A percentile compares a stretch with the other conserved stretches of the same genome.
Conservation (phyloP, 805 yeast species). For the Nakazawaea ishiwadae region DNA sequence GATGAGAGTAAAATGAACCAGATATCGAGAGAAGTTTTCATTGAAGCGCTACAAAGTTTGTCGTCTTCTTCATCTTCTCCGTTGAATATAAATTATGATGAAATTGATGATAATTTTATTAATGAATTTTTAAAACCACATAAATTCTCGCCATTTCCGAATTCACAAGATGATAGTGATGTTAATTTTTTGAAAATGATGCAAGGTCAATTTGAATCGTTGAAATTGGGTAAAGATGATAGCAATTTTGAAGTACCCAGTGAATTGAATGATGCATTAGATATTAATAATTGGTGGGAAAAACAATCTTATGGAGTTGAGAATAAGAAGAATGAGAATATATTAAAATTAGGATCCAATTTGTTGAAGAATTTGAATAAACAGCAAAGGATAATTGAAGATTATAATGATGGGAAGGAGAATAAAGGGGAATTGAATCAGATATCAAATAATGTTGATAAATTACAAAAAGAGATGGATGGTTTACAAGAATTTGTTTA, state of each 20-base stretch:
- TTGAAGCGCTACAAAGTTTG: neutral
- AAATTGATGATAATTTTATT: constrained; percentile 1
- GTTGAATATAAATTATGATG: neutral
- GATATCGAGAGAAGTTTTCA: constrained; percentile 1
- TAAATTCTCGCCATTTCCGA: constrained; percentile 2
- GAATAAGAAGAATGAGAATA: neutral
- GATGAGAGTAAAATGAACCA: neutral
- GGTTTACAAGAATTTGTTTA: constrained; percentile 17
- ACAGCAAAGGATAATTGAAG: constrained; percentile 3
- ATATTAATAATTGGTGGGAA: too few species aligned
- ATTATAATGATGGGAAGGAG: constrained; percentile 14
- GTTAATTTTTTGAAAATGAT: neutral
- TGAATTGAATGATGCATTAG: neutral
- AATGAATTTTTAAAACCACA: constrained; percentile 1
- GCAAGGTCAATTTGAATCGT: constrained; percentile 1
- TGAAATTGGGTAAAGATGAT: neutral
- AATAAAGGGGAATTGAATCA: constrained; percentile 19
- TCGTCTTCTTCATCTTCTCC: neutral
- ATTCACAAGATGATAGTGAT: neutral
- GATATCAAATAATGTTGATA: constrained; percentile 21
- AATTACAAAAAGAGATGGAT: constrained; percentile 18
- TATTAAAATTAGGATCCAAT: neutral
- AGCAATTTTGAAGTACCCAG: neutral
- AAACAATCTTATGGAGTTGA: too few species aligned
- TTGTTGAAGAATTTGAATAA: constrained; percentile 5